These are phyloP conservation scores for Leishmania tropica DNA, from an alignment of 208 protist genomes.

Conservation along the genomic window DNA sequence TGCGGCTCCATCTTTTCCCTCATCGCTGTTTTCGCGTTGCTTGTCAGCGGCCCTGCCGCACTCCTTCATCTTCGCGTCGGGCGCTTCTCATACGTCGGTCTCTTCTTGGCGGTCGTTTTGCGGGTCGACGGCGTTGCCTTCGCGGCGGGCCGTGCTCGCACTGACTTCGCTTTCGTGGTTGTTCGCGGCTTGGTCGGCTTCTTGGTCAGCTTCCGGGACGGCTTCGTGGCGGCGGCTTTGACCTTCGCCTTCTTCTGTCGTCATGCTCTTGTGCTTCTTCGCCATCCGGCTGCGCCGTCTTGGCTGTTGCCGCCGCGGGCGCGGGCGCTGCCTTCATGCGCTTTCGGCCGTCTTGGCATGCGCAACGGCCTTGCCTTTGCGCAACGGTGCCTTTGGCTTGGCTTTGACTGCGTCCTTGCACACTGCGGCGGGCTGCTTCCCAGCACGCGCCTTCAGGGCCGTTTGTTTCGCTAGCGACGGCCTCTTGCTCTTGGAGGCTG, in stretches of 20 bases:
- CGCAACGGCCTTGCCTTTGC: too few relatives aligned
- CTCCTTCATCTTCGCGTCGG: background rate
- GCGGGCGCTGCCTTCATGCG: too few relatives aligned
- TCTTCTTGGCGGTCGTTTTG: background rate
- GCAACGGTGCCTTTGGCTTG: background rate
- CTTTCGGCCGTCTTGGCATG: too few relatives aligned
- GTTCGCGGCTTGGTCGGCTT: background rate
- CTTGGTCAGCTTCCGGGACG: background rate
- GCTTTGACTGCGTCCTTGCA: background rate
- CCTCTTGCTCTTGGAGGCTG: conserved; percentile 3
- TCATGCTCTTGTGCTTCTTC: too few relatives aligned
- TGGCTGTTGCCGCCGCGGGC: background rate
- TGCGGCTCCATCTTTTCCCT: background rate
- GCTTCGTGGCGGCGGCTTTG: background rate
- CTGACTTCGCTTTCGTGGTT: background rate
- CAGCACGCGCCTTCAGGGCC: background rate
- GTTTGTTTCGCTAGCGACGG: conserved; percentile 15
- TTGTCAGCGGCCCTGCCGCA: background rate
- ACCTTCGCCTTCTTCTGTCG: background rate
- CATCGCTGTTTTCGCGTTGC: background rate
- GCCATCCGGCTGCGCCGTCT: too few relatives aligned
- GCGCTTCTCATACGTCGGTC: background rate
- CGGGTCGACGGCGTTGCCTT: conserved; percentile 8
- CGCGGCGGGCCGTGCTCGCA: background rate
- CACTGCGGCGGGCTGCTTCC: background rate